Percentiles rank a stretch among this genome's conserved stretches.
These are phyloP conservation scores for Lodderomyces pseudojiufengensis DNA, from an alignment of 1,139 yeast species.

Conservation along the genomic window DNA sequence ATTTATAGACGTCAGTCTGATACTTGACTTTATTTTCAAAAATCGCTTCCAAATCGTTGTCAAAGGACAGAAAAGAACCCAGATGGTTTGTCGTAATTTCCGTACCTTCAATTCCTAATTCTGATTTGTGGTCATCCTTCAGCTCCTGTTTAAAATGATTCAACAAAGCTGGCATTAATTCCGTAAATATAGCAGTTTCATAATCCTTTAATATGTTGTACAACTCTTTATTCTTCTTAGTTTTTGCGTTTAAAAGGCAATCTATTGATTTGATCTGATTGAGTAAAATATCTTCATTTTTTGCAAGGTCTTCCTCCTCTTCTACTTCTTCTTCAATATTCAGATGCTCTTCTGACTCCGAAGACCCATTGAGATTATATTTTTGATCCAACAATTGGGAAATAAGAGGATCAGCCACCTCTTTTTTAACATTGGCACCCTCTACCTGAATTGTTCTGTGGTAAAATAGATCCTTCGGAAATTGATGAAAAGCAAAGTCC, in stretches of 20 bases:
- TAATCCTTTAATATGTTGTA: slow-evolving; percentile 1
- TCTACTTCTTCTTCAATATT: background rate
- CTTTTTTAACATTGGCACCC: background rate
- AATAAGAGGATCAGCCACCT: background rate
- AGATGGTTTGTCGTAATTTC: too few species aligned
- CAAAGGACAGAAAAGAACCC: too few species aligned
- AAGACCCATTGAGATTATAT: slow-evolving; percentile 2
- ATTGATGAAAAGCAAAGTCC: background rate
- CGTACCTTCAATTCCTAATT: too few species aligned
- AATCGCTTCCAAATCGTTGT: too few species aligned
- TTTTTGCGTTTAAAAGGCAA: background rate
- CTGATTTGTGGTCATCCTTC: too few species aligned
- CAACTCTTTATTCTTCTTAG: slow-evolving; percentile 1
- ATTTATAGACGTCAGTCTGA: too few species aligned
- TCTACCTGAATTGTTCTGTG: background rate
- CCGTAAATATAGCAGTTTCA: slow-evolving; percentile 1
- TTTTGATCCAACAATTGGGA: slow-evolving; percentile 1
- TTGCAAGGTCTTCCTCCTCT: slow-evolving; percentile 1
- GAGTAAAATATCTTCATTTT: background rate
- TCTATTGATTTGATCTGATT: background rate
- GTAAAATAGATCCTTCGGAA: background rate
- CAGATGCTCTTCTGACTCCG: too few species aligned
- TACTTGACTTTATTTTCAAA: too few species aligned
- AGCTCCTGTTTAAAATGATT: too few species aligned
- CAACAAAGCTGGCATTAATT: background rate